Conservation (phyloP, 2,329 filamentous ascomycete genomes). For the Fusarium palustre region DNA sequence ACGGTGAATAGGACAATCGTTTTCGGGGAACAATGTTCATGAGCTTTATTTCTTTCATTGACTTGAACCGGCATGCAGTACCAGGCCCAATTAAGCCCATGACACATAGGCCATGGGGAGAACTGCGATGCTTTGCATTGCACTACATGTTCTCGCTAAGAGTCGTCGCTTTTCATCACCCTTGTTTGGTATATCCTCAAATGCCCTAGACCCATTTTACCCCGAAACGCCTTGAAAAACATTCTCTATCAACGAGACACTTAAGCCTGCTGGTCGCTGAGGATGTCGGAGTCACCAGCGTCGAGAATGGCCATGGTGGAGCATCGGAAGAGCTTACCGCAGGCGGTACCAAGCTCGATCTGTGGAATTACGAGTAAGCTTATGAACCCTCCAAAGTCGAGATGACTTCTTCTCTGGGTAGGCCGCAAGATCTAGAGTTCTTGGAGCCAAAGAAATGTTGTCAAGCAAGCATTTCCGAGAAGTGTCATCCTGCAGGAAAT, state of each 20-base stretch:
- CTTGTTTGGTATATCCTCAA: conserved; percentile 55
- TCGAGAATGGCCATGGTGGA: conserved; percentile 97
- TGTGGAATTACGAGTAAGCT: conserved; percentile 71
- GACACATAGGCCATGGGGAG: conserved; percentile 45
- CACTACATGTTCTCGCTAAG: conserved; percentile 41
- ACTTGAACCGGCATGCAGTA: conserved; percentile 43
- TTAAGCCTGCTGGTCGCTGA: conserved; percentile 79
- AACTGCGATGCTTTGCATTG: conserved; percentile 27
- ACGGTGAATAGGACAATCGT: conserved; percentile 1
- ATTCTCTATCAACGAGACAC: conserved; percentile 37
- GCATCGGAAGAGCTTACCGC: conserved; percentile 99
- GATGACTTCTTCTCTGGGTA: conserved; percentile 90
- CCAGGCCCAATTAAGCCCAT: conserved; percentile 44
- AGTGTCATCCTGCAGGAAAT: conserved; percentile 38
- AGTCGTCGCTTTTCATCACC: conserved; percentile 51
- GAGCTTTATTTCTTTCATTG: conserved; percentile 54
- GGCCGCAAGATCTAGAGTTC: conserved; percentile 54
- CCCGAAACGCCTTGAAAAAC: conserved; percentile 59
- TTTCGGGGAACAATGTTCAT: conserved; percentile 52
- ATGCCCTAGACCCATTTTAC: conserved; percentile 53
- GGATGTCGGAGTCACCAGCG: conserved; percentile 98
- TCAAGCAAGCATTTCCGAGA: conserved; percentile 41
- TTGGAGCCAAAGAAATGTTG: conserved; percentile 42
- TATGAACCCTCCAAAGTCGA: conserved; percentile 88
- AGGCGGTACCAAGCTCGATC: conserved; percentile 98